phyloP scores from a whole-genome alignment of 345 rosid species.

The Euphorbia tirucalli region DNA sequence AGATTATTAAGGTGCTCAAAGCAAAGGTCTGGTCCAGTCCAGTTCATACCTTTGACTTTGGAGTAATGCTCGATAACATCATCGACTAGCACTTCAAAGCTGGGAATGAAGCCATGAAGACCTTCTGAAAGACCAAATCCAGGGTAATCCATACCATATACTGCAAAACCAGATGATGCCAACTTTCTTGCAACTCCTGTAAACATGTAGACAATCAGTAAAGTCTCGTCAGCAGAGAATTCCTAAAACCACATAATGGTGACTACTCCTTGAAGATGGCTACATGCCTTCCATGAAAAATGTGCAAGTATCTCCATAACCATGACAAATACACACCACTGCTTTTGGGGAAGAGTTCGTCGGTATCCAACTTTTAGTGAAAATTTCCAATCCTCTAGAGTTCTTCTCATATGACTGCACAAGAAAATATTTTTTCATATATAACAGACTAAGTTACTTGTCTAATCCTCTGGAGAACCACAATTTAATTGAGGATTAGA shows the following conservation, averaged over 20 bases:
- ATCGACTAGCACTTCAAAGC: conserved; percentile 71
- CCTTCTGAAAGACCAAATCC: conserved; percentile 97
- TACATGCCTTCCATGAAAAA: conserved; percentile 88
- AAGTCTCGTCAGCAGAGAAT: conserved; percentile 11
- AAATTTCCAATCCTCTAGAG: conserved; percentile 84
- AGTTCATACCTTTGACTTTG: conserved; percentile 62
- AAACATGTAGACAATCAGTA: conserved; percentile 11
- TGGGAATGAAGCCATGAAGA: conserved; percentile 76
- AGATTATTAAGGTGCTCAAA: background rate
- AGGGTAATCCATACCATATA: conserved; percentile 94
- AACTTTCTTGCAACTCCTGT: conserved; percentile 90
- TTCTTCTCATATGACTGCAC: conserved; percentile 68
- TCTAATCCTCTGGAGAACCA: background rate
- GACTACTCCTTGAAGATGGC: conserved; percentile 13
- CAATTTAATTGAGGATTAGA: background rate
- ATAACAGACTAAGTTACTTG: background rate
- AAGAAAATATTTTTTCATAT: background rate
- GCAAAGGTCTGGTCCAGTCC: background rate
- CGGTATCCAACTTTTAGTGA: conserved; percentile 89
- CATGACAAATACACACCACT: conserved; percentile 82
- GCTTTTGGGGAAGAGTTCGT: conserved; percentile 57
- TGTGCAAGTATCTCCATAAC: conserved; percentile 97
- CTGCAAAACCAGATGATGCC: conserved; percentile 76
- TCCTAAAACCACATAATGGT: conserved; percentile 8
- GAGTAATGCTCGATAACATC: conserved; percentile 85